phyloP scores from a whole-genome alignment of 2,329 filamentous ascomycete genomes.

The Gliomastix tumulicola region DNA sequence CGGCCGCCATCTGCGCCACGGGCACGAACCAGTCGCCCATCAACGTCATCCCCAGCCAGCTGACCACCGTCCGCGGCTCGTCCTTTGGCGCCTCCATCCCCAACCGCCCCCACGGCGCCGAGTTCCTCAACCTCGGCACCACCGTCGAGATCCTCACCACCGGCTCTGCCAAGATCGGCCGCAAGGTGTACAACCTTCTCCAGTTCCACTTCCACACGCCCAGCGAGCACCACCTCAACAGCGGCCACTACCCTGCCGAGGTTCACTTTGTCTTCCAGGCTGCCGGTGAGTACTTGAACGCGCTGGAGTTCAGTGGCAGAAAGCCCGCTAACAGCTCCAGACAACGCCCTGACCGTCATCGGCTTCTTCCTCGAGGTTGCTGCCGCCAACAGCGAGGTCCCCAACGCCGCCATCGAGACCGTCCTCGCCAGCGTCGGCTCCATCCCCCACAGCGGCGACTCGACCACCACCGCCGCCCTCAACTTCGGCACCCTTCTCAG shows the following conservation, averaged over 20 bases:
- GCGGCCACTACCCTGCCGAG: constrained; percentile 29
- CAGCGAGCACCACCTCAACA: constrained; percentile 44
- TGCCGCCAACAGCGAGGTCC: constrained; percentile 7
- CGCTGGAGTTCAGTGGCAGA: not conserved
- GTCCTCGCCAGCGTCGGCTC: constrained; percentile 25
- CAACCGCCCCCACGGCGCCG: constrained; percentile 18
- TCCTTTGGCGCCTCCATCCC: constrained; percentile 22
- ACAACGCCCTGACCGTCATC: constrained; percentile 18
- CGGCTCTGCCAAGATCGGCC: constrained; percentile 31
- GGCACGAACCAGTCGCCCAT: constrained; percentile 46
- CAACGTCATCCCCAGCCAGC: constrained; percentile 25
- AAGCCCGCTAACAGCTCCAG: constrained; percentile 4
- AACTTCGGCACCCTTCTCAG: constrained; percentile 28
- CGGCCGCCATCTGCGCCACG: constrained; percentile 34
- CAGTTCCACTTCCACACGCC: constrained; percentile 55
- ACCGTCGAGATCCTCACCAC: constrained; percentile 39
- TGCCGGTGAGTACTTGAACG: constrained; percentile 14
- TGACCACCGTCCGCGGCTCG: constrained; percentile 15
- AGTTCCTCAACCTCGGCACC: constrained; percentile 37
- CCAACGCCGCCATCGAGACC: constrained; percentile 18
- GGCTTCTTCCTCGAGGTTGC: constrained; percentile 28
- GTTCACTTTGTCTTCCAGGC: constrained; percentile 32
- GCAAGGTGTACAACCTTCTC: constrained; percentile 28
- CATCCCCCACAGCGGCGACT: constrained; percentile 27
- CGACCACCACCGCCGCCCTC: constrained; percentile 22